Base-by-base conservation (phyloP, 805 yeast genomes). In the Pichia membranifaciens region DNA sequence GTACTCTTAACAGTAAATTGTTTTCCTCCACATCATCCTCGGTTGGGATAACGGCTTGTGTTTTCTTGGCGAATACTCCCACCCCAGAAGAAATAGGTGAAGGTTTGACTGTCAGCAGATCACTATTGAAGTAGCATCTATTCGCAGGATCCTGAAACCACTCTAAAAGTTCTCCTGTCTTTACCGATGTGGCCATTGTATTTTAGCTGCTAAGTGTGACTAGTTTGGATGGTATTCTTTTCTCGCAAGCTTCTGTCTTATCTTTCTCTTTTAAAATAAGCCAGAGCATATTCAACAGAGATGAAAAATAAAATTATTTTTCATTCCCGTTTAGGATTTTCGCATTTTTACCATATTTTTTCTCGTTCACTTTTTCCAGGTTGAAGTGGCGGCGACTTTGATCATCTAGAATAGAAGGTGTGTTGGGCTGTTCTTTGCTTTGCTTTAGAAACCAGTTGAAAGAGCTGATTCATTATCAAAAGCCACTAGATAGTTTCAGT, bases 51-150 rank as follows among this genome's bases (percentile, higher is more conserved):
- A 47, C 40, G 17, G 39, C 37, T 28, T 46, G 45, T 25, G 70
- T 69, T 25, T 56, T 47, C 6, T 60, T 65, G 5, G 85, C 82
- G 60, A 84, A 84, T 0, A 88, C 91, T 6, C 96, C 96, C 2
- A 78, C 53, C 1, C 95, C 95, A 2, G 87, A 17, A 4, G 48
- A 45, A 2, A 67, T 50, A 3, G 64, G 54, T 0, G 87, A 78
- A n/a, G 55, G 51, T 32, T 63, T 68, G 1, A 84, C 61, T 34
- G 70, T 68, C 10, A 83, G 58, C 2, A 62, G 45, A 2, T 69
- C 72, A 5, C 72, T 61, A 49, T 78, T 72, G 75, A 87, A 78
- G 50, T 69, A 73, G 1, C 83, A 74, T 45, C 78, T 72, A 45
- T 77, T 73, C 3, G 48, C 40, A 4, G 68, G 62, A 3, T 67